phyloP scores from a whole-genome alignment of 257 asterid genomes.

The Linaria vulgaris region DNA sequence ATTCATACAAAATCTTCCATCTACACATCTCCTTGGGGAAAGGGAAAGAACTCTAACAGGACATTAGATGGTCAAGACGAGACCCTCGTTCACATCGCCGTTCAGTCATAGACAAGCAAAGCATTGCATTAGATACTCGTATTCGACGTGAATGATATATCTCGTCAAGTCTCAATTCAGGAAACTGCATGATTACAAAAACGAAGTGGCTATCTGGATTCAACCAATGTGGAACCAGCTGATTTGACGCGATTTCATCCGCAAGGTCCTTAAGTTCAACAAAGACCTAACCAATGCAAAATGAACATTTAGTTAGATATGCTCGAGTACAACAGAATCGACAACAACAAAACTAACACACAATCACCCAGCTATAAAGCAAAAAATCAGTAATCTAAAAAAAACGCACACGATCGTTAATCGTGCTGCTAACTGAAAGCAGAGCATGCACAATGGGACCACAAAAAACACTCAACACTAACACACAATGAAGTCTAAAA shows the following conservation, averaged over 20 bases:
- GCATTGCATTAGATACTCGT: conserved; percentile 2
- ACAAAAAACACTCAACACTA: no score
- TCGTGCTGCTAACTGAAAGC: no score
- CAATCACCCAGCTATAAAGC: no score
- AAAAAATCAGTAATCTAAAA: no score
- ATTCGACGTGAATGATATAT: not conserved
- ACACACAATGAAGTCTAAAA: no score
- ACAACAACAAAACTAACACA: no score
- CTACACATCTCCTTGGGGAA: conserved; percentile 17
- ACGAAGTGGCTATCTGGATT: conserved; percentile 33
- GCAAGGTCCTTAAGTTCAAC: conserved; percentile 72
- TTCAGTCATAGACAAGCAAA: conserved; percentile 11
- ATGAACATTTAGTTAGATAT: not conserved
- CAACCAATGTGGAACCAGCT: conserved; percentile 48
- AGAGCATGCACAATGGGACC: no score
- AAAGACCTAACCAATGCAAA: conserved; percentile 52
- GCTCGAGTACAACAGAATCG: no score
- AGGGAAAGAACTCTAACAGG: not conserved
- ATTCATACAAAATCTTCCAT: conserved; percentile 7
- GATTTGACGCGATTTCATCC: conserved; percentile 49
- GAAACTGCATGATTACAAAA: conserved; percentile 2
- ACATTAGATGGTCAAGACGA: not conserved
- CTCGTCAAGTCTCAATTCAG: not conserved
- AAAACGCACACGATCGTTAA: no score
- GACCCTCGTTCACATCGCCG: not conserved